phyloP scores from a whole-genome alignment of 1,284 basidiomycete genomes.

The Stereum hirsutum region DNA sequence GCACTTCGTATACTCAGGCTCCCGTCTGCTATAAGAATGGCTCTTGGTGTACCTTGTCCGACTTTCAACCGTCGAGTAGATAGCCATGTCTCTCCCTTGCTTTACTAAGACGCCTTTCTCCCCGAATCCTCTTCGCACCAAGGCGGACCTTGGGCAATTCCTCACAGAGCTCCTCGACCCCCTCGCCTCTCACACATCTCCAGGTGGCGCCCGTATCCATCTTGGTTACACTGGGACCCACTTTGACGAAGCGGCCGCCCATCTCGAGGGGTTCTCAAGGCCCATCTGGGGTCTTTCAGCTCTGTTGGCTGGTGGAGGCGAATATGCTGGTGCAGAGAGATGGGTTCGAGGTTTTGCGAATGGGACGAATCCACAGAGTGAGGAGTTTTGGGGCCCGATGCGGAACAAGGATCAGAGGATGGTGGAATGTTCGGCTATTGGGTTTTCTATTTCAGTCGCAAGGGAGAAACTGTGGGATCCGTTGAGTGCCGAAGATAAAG shows the following conservation, averaged over 20 bases:
- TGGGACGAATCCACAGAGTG: conserved; percentile 54
- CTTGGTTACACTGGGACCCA: conserved; percentile 69
- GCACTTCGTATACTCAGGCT: too few species aligned
- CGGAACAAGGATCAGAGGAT: conserved; percentile 72
- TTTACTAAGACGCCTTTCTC: conserved; percentile 30
- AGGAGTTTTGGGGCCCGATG: conserved; percentile 73
- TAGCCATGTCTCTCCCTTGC: conserved; percentile 5
- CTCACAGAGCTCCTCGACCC: conserved; percentile 56
- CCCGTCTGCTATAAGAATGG: too few species aligned
- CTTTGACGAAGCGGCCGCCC: conserved; percentile 66
- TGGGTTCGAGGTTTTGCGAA: conserved; percentile 61
- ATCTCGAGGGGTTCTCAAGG: conserved; percentile 68
- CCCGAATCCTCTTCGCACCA: conserved; percentile 51
- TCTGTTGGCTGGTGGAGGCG: conserved; percentile 53
- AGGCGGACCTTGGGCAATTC: conserved; percentile 46
- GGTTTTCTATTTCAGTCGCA: conserved; percentile 61
- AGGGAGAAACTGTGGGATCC: conserved; percentile 59
- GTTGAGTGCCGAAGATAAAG: conserved; percentile 42
- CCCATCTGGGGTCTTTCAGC: conserved; percentile 71
- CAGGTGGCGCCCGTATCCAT: conserved; percentile 63
- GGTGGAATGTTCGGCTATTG: conserved; percentile 76
- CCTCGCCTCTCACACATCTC: conserved; percentile 58
- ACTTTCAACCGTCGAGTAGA: too few species aligned
- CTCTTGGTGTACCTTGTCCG: too few species aligned
- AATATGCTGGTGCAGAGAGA: conserved; percentile 42